Base-by-base conservation (phyloP, 306 rosid genomes). In the Fragaria nilgerrensis region DNA sequence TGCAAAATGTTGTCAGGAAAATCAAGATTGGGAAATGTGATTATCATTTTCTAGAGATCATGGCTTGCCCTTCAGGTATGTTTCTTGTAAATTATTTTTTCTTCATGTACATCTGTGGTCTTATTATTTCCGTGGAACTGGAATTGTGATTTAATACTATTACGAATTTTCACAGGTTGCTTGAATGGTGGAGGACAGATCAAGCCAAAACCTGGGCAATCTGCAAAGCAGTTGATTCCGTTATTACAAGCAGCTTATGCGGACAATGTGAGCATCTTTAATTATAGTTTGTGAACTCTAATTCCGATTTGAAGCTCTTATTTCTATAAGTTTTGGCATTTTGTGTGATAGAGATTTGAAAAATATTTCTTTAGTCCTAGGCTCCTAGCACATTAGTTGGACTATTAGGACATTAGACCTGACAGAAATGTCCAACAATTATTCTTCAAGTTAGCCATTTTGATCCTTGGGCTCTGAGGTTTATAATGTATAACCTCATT, bases 61-160 rank as follows among this genome's bases (percentile, higher is more conserved):
- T 95, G 99, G 99, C 99, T 8, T 95, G 99, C 83, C 99, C 99
- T 68, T 93, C 97, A 82, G 97, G 99, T 92, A 77, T 29, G 5
- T 12, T 78, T 56, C 74, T 79, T 77, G 62, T 45, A 43, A 43
- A 32, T 41, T 76, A 12, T 17, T 10, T 4, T 22, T 25, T 16
- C 25, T 37, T 70, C 12, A 23, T 68, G 22, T 25, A 2, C 14
- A 9, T 53, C 4, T 58, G 14, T 19, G 50, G 34, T 59, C 15
- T 19, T 70, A 13, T 13, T 22, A 9, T 56, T 53, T 27, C 16
- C 2, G 34, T 55, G 20, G 16, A 66, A 20, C 32, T 9, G 49
- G 27, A 52, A 59, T 10, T 73, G 43, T n/a, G 59, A 32, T 37
- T 32, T 68, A 19, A 55, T 69, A 70, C 43, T 17, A 37, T 63